A percentile compares a stretch with the other conserved stretches of the same genome.
Conservation (phyloP, 2,329 filamentous ascomycete genomes). For the Coniochaeta prunicola region DNA sequence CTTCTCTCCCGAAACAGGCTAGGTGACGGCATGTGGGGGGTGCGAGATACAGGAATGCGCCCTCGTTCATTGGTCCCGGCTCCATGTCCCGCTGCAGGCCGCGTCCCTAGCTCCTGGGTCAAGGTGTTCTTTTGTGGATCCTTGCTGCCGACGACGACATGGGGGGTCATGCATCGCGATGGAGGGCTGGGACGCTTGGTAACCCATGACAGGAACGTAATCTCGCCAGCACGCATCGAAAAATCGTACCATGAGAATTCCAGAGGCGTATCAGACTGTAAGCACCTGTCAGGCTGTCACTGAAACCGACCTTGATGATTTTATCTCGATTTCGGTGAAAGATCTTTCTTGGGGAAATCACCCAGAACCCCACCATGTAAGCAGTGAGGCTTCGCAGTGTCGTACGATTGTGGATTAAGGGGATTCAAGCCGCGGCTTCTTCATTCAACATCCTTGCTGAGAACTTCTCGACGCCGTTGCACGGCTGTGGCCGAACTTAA, state of each 20-base stretch:
- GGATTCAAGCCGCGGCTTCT: too few species aligned
- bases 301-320: too few species aligned
- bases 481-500: neutral
- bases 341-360: too few species aligned
- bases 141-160: neutral
- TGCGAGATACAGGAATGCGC: neutral
- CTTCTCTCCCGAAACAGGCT: neutral
- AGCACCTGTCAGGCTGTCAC: too few species aligned
- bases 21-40: neutral
- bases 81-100: neutral
- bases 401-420: too few species aligned
- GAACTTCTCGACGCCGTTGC: neutral
- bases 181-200: neutral
- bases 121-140: neutral
- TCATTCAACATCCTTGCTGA: too few species aligned
- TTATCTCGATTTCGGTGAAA: too few species aligned
- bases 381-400: too few species aligned
- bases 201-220: neutral
- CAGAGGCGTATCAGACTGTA: too few species aligned
- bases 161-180: neutral
- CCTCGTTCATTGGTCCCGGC: neutral
- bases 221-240: neutral
- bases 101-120: neutral
- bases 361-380: too few species aligned
- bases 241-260: too few species aligned